Conservation (phyloP, 805 yeast species). For the Suhomyces xylopsoci region DNA sequence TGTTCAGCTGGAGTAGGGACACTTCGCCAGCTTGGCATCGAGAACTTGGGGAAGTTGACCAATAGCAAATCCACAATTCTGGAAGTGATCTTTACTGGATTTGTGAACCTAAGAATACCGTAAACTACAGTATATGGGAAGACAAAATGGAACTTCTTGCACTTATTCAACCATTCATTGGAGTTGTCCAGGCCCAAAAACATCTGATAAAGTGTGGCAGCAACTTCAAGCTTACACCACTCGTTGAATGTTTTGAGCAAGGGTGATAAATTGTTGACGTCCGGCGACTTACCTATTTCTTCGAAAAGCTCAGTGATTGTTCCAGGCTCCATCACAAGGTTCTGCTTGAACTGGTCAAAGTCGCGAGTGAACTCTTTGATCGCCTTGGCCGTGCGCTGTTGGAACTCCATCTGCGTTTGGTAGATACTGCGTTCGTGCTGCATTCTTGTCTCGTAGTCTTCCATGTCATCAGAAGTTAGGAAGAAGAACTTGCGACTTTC, state of each 20-base stretch:
- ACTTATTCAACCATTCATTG: slow-evolving; percentile 67
- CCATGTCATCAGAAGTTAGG: slow-evolving; percentile 41
- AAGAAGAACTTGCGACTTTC: slow-evolving; percentile 26
- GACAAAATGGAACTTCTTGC: slow-evolving; percentile 66
- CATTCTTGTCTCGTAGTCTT: slow-evolving; percentile 58
- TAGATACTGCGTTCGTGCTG: slow-evolving; percentile 58
- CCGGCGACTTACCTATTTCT: slow-evolving; percentile 58
- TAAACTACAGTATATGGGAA: slow-evolving; percentile 80
- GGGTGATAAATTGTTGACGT: slow-evolving; percentile 59
- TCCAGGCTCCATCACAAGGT: slow-evolving; percentile 45
- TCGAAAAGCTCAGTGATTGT: slow-evolving; percentile 61
- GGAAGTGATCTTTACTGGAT: slow-evolving; percentile 82
- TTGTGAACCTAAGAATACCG: slow-evolving; percentile 75
- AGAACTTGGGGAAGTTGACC: slow-evolving; percentile 39
- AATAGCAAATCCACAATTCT: slow-evolving; percentile 76
- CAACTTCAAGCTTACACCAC: slow-evolving; percentile 79
- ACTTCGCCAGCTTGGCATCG: slow-evolving; percentile 19
- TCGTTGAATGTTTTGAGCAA: slow-evolving; percentile 68
- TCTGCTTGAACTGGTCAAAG: slow-evolving; percentile 57
- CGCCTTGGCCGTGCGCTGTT: slow-evolving; percentile 59
- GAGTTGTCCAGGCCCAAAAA: slow-evolving; percentile 81
- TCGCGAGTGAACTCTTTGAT: slow-evolving; percentile 53
- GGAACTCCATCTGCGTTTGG: slow-evolving; percentile 67
- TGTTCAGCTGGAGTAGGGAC: neutral
- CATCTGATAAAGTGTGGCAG: slow-evolving; percentile 78